phyloP scores from a whole-genome alignment of 345 rosid species.

The Salix arbutifolia region DNA sequence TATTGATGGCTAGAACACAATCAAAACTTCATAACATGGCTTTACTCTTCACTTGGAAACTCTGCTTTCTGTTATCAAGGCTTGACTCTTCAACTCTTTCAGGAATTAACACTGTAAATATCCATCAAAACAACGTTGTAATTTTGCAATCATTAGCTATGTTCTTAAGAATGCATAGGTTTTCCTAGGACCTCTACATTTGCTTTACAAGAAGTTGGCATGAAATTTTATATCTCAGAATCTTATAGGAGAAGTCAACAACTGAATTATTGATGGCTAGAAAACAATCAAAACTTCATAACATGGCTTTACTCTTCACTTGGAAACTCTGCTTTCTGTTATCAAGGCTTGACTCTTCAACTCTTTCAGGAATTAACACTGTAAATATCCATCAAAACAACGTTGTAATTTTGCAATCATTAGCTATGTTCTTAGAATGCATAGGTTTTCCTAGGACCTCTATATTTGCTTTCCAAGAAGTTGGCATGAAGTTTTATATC shows the following conservation, averaged over 20 bases:
- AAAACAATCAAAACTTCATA: neutral
- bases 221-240: neutral
- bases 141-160: neutral
- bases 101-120: neutral
- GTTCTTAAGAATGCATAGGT: too few relatives aligned
- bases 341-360: neutral
- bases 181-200: neutral
- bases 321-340: neutral
- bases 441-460: neutral
- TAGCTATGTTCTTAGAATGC: too few relatives aligned
- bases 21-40: neutral
- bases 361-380: neutral
- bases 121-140: neutral
- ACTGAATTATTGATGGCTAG: neutral
- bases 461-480: neutral
- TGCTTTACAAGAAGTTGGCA: neutral
- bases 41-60: neutral
- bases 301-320: neutral
- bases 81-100: neutral
- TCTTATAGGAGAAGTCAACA: neutral
- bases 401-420: neutral
- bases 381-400: neutral
- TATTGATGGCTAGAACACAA: neutral
- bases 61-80: neutral
- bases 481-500: neutral